Conservation (phyloP, 164 flowering plant genomes). For the Stephania yunnanensis region DNA sequence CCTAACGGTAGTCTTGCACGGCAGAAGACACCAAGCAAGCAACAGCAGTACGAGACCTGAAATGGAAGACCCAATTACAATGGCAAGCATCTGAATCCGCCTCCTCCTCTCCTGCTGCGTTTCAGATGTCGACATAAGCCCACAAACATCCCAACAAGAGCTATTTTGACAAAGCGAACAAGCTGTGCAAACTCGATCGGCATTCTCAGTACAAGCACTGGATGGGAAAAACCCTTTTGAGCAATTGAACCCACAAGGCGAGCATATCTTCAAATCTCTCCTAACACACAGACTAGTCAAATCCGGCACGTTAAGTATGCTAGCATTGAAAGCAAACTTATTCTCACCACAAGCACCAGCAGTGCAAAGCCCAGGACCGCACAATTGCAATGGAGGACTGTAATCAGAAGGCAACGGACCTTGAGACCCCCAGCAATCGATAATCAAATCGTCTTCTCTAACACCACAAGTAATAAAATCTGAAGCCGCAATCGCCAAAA, state of each 20-base stretch:
- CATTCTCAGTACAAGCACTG: conserved; percentile 51
- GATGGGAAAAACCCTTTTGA: conserved; percentile 65
- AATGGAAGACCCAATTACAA: conserved; percentile 45
- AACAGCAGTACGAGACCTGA: conserved; percentile 38
- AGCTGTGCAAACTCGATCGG: conserved; percentile 74
- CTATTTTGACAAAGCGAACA: conserved; percentile 92
- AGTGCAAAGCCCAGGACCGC: conserved; percentile 76
- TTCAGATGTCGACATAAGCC: conserved; percentile 29
- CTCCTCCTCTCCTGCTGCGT: conserved; percentile 22
- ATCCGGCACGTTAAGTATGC: conserved; percentile 66
- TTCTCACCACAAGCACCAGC: conserved; percentile 43
- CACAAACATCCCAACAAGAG: conserved; percentile 65
- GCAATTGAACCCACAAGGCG: conserved; percentile 71
- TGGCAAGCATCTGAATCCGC: conserved; percentile 24
- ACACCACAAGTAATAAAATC: conserved; percentile 65
- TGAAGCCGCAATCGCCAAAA: conserved; percentile 68
- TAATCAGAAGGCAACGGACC: conserved; percentile 28
- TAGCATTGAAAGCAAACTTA: conserved; percentile 71
- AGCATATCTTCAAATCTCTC: conserved; percentile 58
- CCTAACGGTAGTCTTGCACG: conserved; percentile 25
- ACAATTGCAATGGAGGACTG: conserved; percentile 76
- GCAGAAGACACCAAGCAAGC: conserved; percentile 48
- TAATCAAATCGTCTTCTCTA: conserved; percentile 70
- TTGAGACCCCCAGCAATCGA: conserved; percentile 72
- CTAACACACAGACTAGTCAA: conserved; percentile 56